Evolutionary conservation across 2,329 filamentous ascomycete genomes (phyloP).

Genomic region (Colletotrichum sp.): DNA sequence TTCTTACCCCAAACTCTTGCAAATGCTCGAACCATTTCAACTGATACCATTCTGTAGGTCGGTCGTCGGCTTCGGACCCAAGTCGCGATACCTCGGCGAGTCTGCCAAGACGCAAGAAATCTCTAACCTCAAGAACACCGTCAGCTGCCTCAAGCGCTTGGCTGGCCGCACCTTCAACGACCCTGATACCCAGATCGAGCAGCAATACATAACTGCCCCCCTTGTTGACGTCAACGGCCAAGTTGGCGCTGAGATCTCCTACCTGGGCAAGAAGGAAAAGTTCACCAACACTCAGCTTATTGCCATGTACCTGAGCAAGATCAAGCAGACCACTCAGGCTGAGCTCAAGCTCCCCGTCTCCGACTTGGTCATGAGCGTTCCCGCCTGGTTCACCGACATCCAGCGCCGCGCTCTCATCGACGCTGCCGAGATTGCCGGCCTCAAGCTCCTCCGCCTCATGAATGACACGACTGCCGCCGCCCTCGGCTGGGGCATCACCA

Average conservation of each 20-base stretch:
- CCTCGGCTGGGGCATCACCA: slow-evolving; percentile 96
- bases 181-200: slow-evolving; percentile 91
- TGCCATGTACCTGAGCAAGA: slow-evolving; percentile 95
- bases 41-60: slow-evolving; percentile 61
- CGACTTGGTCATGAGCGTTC: slow-evolving; percentile 92
- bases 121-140: slow-evolving; percentile 99
- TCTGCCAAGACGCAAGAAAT: slow-evolving; percentile 98
- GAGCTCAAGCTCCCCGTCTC: slow-evolving; percentile 92
- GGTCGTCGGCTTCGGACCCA: slow-evolving; percentile 93
- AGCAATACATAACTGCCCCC: slow-evolving; percentile 85
- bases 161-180: slow-evolving; percentile 86
- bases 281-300: slow-evolving; percentile 95
- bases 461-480: slow-evolving; percentile 98
- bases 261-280: slow-evolving; percentile 92
- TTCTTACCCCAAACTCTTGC: neutral
- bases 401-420: slow-evolving; percentile 91
- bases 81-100: slow-evolving; percentile 93
- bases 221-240: slow-evolving; percentile 92
- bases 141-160: slow-evolving; percentile 90
- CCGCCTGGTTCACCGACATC: slow-evolving; percentile 95
- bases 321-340: slow-evolving; percentile 83
- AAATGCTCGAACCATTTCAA: slow-evolving; percentile 18
- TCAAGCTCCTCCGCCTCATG: slow-evolving; percentile 92
- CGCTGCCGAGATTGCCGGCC: slow-evolving; percentile 88
- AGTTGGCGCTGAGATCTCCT: slow-evolving; percentile 92